Evolutionary conservation across 192 early-diverging fungal species (phyloP).

Genomic region (Chytriomyces hyalinus): DNA sequence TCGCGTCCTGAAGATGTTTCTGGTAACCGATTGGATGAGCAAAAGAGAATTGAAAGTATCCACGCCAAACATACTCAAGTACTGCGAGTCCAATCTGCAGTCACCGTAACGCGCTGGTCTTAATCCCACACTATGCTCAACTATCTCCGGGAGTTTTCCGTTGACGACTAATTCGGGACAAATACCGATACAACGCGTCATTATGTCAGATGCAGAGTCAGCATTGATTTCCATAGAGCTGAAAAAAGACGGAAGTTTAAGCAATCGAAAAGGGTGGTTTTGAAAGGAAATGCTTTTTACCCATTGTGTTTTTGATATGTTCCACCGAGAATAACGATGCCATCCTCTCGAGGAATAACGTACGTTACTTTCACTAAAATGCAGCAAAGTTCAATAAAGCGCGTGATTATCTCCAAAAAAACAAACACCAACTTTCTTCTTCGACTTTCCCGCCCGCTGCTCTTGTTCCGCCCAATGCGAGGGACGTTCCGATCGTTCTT

Average conservation of each 20-base stretch:
- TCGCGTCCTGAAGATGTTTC: conserved; percentile 31
- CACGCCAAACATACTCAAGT: conserved; percentile 5
- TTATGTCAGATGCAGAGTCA: conserved; percentile 43
- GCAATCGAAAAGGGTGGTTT: neutral
- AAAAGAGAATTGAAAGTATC: no score
- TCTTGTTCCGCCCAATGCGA: conserved; percentile 9
- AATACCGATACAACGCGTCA: conserved; percentile 48
- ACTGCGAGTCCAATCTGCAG: conserved; percentile 50
- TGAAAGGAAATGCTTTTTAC: neutral
- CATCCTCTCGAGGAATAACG: conserved; percentile 81
- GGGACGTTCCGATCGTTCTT: conserved; percentile 56
- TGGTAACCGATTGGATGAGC: neutral
- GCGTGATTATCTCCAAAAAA: neutral
- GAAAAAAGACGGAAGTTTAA: neutral
- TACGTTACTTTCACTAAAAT: conserved; percentile 60
- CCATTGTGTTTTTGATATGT: conserved; percentile 54
- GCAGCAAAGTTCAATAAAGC: neutral
- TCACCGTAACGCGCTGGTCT: conserved; percentile 57
- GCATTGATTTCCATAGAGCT: conserved; percentile 37
- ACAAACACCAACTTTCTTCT: neutral
- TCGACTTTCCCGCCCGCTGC: conserved; percentile 4
- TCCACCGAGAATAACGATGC: conserved; percentile 77
- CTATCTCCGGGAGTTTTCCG: conserved; percentile 47
- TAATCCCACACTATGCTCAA: conserved; percentile 52
- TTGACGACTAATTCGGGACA: conserved; percentile 59